Base-by-base conservation (phyloP, 164 flowering plant species). In the Litsea cubeba region DNA sequence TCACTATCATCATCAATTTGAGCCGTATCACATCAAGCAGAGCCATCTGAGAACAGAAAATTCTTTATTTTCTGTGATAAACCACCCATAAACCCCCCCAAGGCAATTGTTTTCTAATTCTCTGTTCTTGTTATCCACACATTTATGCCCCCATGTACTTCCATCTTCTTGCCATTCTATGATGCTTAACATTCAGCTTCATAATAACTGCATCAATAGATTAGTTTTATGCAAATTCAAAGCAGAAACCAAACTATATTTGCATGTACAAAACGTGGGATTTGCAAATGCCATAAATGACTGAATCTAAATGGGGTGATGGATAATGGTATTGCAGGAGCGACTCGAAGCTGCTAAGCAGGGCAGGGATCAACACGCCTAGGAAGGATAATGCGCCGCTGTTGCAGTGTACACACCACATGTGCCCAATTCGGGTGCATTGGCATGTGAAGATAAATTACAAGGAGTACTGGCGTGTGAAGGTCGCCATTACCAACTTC, bases 401-500 rank as follows among this genome's bases (percentile, higher is more conserved):
- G 75, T 78, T 90, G 68, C 97, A 90, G 70, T 91, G 97, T 85
- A 90, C 91, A 5, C 88, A 78, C 60, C 97, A 91, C 74, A 89
- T 88, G 91, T 91, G 97, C 78, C 97, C 92, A 0, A 71, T 91
- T 12, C 74, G 93, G 28, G 85, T 91, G 23, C 95, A 90, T 71
- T 90, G 95, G 95, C 95, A 89, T 73, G 89, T 91, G 35, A 92
- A 92, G 81, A 74, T 85, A 68, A 92, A 88, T 79, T 90, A 90
- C 78, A 87, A 85, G 80, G 90, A 89, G 17, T 92, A 92, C 76
- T 92, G 97, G 97, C 85, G 97, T 2, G 92, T 79, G 30, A 92
- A 92, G 84, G 49, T 91, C 0, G 77, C 94, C 26, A 73, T 92
- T 49, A 91, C 94, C 2, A 91, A 92, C 77, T 92, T 92, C 81